Evolutionary conservation across 768 basidiomycete species (phyloP).

Genomic region (Leucosporidium creatinivorum): DNA sequence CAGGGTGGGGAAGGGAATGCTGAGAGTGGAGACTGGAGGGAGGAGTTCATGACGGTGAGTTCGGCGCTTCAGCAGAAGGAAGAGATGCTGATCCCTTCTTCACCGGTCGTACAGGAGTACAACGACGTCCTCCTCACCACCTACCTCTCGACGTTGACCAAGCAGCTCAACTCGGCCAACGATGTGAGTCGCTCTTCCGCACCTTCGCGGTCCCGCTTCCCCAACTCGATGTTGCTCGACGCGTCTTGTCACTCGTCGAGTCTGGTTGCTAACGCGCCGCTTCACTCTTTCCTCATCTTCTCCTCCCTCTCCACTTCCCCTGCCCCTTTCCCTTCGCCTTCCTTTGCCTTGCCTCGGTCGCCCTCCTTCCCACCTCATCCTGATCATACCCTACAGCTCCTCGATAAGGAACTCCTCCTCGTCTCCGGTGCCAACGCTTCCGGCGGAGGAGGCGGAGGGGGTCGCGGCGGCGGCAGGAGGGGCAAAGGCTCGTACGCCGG

Average conservation of each 20-base stretch:
- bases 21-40: slow-evolving; percentile 53
- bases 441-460: neutral
- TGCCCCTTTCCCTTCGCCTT: too few species aligned
- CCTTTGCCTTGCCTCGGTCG: too few species aligned
- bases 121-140: slow-evolving; percentile 89
- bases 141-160: slow-evolving; percentile 78
- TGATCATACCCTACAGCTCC: slow-evolving; percentile 7
- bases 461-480: neutral
- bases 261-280: too few species aligned
- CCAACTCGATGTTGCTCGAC: neutral
- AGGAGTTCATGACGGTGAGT: slow-evolving; percentile 79
- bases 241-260: too few species aligned
- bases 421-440: neutral
- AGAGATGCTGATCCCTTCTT: neutral
- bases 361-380: too few species aligned
- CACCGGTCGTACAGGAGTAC: slow-evolving; percentile 61
- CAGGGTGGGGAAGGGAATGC: neutral
- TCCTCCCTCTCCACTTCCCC: neutral
- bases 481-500: neutral
- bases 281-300: neutral
- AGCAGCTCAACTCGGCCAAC: slow-evolving; percentile 76
- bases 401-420: slow-evolving; percentile 29
- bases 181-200: slow-evolving; percentile 54
- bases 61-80: neutral
- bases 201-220: neutral